Base-by-base conservation (phyloP, 2,329 filamentous ascomycete species). In the Harringtonia lauricola region DNA sequence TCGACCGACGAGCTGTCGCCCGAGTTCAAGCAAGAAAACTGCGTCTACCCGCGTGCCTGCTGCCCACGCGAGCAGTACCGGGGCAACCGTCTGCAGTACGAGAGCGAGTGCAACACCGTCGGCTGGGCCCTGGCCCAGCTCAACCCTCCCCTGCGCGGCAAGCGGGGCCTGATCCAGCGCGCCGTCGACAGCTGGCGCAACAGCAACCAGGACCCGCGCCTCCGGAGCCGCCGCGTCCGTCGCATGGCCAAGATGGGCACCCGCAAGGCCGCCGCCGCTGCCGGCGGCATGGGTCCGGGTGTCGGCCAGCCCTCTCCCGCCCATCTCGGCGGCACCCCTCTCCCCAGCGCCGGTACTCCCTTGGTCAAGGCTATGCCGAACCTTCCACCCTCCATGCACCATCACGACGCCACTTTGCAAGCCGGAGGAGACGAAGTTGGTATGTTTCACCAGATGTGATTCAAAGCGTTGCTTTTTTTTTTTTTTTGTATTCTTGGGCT, bases 131-230 rank as follows among this genome's bases (percentile, higher is more conserved):
- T 98, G 52, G 92, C 92, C 3, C 84, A 96, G 58, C 68, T 98
- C 43, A 98, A 98, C 62, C 82, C 88, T 8, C 84, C 86, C 46
- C 73, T 96, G 47, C 80, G 90, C 50, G 90, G 90, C 53, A 96
- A 96, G 72, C 79, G 92, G 54, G 92, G 92, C 8, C 72, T 98
- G 47, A 98, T 98, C 54, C 92, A 98, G 68, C 78, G 92, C 51
- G 92, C 92, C 2, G 92, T 98, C 36, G 92, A 98, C 64, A 95
- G 89, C 68, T 96, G 92, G 92, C 78, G 92, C 50, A 98, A 98
- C 69, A 96, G 90, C 74, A 96, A 96, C 66, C 88, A 94, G 66
- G 92, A 98, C 56, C 86, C 87, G 40, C 77, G 89, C 53, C 70
- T 96, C 58, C 79, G 92, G 59, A 96, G 90, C 64, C 76, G 92